phyloP scores from a whole-genome alignment of 225 moss, liverwort and hornwort species.

The Physcomitrellopsis africana region DNA sequence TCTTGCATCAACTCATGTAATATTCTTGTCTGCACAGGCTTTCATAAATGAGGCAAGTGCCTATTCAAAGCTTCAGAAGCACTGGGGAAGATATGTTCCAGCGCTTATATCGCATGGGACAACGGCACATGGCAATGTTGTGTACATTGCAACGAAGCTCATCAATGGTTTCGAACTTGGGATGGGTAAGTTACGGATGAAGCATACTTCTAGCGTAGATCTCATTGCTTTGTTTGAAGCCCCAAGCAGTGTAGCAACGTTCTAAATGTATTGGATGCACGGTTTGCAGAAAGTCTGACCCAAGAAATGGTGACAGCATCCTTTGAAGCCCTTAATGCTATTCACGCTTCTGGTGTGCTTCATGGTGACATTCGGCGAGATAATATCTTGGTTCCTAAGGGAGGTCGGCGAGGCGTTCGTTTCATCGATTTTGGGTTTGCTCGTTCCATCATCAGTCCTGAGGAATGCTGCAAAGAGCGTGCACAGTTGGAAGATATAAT shows the following conservation, averaged over 20 bases:
- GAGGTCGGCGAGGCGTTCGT: background rate
- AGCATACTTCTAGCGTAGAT: slow-evolving; percentile 4
- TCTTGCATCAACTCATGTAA: too few species aligned
- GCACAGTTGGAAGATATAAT: too few species aligned
- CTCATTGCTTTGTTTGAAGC: too few species aligned
- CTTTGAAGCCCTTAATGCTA: slow-evolving; percentile 8
- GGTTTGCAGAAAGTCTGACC: slow-evolving; percentile 9
- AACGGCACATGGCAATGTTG: background rate
- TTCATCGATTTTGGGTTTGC: too few species aligned
- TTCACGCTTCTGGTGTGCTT: slow-evolving; percentile 26
- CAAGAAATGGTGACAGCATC: background rate
- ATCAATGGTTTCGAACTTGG: slow-evolving; percentile 10
- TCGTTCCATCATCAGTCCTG: too few species aligned
- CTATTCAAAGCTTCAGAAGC: slow-evolving; percentile 16
- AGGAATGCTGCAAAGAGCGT: too few species aligned
- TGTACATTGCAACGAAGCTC: slow-evolving; percentile 2
- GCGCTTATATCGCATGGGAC: slow-evolving; percentile 2
- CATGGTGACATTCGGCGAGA: slow-evolving; percentile 11
- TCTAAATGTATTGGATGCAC: background rate
- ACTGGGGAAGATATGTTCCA: too few species aligned
- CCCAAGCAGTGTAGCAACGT: background rate
- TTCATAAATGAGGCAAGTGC: background rate
- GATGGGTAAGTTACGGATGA: slow-evolving; percentile 18
- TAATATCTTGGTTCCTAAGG: slow-evolving; percentile 5
- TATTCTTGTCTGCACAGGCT: slow-evolving; percentile 10